Base-by-base conservation (phyloP, 768 basidiomycete species). In the Auriscalpium microsporum region DNA sequence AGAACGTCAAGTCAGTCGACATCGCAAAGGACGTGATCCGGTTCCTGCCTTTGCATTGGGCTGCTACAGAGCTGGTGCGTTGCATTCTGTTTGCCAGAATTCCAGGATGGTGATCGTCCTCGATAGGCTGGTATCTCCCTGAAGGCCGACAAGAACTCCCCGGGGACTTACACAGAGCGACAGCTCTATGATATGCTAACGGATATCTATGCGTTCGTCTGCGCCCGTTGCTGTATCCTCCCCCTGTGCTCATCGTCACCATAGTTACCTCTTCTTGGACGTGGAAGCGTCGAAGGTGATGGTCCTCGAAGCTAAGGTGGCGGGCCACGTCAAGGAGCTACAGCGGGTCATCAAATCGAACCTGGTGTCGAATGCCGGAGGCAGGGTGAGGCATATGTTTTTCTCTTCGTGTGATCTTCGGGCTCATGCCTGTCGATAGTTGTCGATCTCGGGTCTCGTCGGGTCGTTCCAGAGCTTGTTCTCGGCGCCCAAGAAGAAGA, bases 261-360 rank as follows among this genome's bases (percentile, higher is more conserved):
- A 28, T 59, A 90, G 88, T 44, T 90, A 79, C 65, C 71, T 92
- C 56, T 92, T 91, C 80, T 76, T 90, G 36, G 81, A 90, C 51
- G 72, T 81, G 19, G 86, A 87, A 51, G 64, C 78, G 2, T 73
- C 79, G 1, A 80, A 81, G 61, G 68, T 81, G 33, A 78, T 84
- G 77, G 73, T 77, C 19, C 63, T 82, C 21, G 74, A 78, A 59
- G 69, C 73, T 46, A 78, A 75, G 55, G 80, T 80, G 7, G 75
- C 76, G 53, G 70, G 65, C 2, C 72, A 87, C 49, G 69, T 88
- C 10, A 71, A 78, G 23, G 72, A 78, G 36, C 70, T 92, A 23
- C 68, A 81, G 17, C 65, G 67, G 1, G 73, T 78, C 53, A 88
- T 92, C 71, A 84, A 79, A 64, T 58, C 63, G 9, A 67, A 77